Percentiles rank a stretch among this genome's conserved stretches.
These are phyloP conservation scores for Chaetothyriales sp. DNA, from an alignment of 2,329 filamentous ascomycete species.

Conservation along the genomic window DNA sequence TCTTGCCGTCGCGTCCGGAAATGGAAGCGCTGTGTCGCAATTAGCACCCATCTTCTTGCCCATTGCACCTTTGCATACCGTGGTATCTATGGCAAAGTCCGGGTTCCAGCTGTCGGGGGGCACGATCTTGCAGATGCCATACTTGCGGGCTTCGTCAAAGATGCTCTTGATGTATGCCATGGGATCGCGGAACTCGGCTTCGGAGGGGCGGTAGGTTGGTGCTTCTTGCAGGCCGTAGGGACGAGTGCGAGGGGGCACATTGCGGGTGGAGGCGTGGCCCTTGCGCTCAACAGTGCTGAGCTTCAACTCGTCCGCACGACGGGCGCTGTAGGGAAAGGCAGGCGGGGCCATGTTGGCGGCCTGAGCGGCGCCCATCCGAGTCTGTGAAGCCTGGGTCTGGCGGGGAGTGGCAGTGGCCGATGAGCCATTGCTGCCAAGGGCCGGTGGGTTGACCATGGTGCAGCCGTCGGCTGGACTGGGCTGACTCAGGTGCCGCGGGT, in stretches of 20 bases:
- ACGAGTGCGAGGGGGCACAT: slow-evolving; percentile 60
- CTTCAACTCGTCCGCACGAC: slow-evolving; percentile 56
- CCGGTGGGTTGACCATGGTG: slow-evolving; percentile 16
- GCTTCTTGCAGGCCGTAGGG: slow-evolving; percentile 79
- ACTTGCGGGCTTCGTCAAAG: slow-evolving; percentile 66
- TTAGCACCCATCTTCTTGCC: background rate
- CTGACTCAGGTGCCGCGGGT: background rate
- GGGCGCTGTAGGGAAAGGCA: slow-evolving; percentile 47
- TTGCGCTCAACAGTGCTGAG: slow-evolving; percentile 81
- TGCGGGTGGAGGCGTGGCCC: slow-evolving; percentile 62
- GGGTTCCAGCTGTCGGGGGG: slow-evolving; percentile 91
- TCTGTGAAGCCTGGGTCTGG: slow-evolving; percentile 14
- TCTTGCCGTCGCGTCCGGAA: slow-evolving; percentile 94
- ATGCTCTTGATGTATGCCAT: slow-evolving; percentile 91
- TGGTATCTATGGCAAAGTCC: slow-evolving; percentile 87
- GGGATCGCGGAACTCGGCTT: slow-evolving; percentile 89
- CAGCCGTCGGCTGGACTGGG: background rate
- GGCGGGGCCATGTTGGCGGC: slow-evolving; percentile 29
- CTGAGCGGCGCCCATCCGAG: slow-evolving; percentile 28
- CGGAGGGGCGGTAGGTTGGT: slow-evolving; percentile 75
- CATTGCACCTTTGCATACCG: slow-evolving; percentile 43
- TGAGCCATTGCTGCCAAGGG: slow-evolving; percentile 7
- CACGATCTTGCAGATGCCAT: slow-evolving; percentile 89
- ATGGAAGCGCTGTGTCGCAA: slow-evolving; percentile 61
- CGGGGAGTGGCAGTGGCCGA: slow-evolving; percentile 11